Evolutionary conservation across 495 filamentous ascomycete species (phyloP).

Genomic region (Poronia punctata): DNA sequence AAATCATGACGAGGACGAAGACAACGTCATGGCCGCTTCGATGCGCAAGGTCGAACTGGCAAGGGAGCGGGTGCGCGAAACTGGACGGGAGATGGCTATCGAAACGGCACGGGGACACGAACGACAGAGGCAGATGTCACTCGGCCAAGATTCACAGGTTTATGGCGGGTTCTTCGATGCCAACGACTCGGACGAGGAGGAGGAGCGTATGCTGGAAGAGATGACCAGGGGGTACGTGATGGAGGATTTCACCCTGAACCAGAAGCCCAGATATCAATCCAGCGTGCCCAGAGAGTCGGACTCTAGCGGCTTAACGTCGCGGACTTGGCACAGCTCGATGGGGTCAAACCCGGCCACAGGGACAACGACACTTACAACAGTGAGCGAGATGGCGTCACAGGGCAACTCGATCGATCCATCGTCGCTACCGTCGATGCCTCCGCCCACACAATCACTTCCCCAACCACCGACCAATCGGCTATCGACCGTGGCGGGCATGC

Average conservation of each 20-base stretch:
- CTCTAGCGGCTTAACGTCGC: constrained; percentile 75
- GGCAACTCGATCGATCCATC: constrained; percentile 21
- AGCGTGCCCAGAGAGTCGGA: constrained; percentile 81
- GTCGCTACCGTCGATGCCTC: constrained; percentile 33
- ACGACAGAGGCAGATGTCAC: constrained; percentile 32
- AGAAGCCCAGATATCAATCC: constrained; percentile 31
- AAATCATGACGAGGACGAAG: constrained; percentile 20
- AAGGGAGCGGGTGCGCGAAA: constrained; percentile 71
- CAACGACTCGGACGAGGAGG: constrained; percentile 86
- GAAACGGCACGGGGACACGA: constrained; percentile 52
- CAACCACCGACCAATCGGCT: constrained; percentile 31
- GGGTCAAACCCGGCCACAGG: constrained; percentile 71
- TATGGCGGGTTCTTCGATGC: constrained; percentile 46
- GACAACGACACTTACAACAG: constrained; percentile 65
- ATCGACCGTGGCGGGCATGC: constrained; percentile 52
- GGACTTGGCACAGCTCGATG: constrained; percentile 83
- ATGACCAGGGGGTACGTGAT: constrained; percentile 84
- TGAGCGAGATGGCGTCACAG: constrained; percentile 55
- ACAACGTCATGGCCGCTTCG: constrained; percentile 49
- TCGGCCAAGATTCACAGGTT: constrained; percentile 15
- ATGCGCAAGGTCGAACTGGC: constrained; percentile 68
- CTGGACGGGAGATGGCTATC: constrained; percentile 62
- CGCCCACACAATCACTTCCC: constrained; percentile 34
- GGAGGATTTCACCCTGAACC: constrained; percentile 71
- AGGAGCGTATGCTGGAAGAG: constrained; percentile 86